Conservation (phyloP, 352 stramenopile genomes). For the Blastocystis sp. region DNA sequence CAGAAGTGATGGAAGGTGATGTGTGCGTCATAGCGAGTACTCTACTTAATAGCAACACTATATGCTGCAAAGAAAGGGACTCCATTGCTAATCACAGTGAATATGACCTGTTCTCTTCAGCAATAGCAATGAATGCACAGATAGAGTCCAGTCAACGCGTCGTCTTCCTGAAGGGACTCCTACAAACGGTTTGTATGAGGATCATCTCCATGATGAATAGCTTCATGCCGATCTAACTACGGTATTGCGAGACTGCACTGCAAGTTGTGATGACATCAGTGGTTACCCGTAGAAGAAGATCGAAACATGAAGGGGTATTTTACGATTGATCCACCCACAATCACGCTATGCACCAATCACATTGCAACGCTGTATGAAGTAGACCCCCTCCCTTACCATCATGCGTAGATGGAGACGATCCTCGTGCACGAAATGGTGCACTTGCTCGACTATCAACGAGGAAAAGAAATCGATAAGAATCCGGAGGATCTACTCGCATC, state of each 20-base stretch:
- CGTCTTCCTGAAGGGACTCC: too few relatives aligned
- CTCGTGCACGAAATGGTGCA: slow-evolving; percentile 45
- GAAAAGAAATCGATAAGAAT: slow-evolving; percentile 27
- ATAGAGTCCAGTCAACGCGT: not conserved
- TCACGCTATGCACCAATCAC: slow-evolving; percentile 29
- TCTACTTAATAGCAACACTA: too few relatives aligned
- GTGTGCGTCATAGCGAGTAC: too few relatives aligned
- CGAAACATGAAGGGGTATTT: slow-evolving; percentile 27
- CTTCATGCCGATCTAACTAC: not conserved
- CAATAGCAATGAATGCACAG: too few relatives aligned
- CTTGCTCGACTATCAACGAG: slow-evolving; percentile 30
- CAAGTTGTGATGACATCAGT: not conserved
- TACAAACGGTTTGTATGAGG: too few relatives aligned
- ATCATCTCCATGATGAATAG: not conserved
- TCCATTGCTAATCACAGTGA: too few relatives aligned
- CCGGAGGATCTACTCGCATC: not conserved
- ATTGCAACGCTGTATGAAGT: slow-evolving; percentile 26
- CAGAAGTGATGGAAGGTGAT: too few relatives aligned
- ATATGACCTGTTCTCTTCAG: too few relatives aligned
- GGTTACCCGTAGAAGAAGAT: not conserved
- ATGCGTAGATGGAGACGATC: slow-evolving; percentile 32
- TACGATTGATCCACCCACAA: not conserved
- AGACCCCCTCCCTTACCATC: too few relatives aligned
- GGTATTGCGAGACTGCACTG: not conserved
- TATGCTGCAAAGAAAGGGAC: too few relatives aligned